Evolutionary conservation across 1,284 basidiomycete genomes (phyloP).

Genomic region (Caloboletus firmus): DNA sequence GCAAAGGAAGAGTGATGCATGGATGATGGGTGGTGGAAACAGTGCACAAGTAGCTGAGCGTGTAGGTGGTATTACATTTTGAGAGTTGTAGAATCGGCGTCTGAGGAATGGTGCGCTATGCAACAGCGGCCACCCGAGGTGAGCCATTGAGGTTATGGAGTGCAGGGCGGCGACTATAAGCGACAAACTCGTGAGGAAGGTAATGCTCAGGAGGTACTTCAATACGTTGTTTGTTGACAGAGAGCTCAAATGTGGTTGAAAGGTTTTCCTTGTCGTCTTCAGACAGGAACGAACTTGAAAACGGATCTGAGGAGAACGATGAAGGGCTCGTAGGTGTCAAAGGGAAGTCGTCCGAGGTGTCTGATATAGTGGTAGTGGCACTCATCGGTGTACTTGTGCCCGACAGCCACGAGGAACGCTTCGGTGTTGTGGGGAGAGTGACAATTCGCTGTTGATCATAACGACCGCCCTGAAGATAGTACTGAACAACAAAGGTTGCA

Average conservation of each 20-base stretch:
- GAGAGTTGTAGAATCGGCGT: conserved; percentile 36
- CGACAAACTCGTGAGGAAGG: conserved; percentile 75
- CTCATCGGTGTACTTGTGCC: conserved; percentile 69
- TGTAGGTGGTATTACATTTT: conserved; percentile 80
- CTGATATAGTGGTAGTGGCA: conserved; percentile 67
- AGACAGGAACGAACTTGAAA: conserved; percentile 51
- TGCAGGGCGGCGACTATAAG: conserved; percentile 68
- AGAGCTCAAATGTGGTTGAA: conserved; percentile 64
- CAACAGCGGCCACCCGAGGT: conserved; percentile 48
- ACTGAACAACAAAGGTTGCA: conserved; percentile 88
- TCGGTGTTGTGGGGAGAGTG: conserved; percentile 69
- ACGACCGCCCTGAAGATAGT: conserved; percentile 80
- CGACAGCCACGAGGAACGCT: conserved; percentile 51
- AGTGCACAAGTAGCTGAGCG: conserved; percentile 54
- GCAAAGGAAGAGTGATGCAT: conserved; percentile 72
- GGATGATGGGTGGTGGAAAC: conserved; percentile 68
- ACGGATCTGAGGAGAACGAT: conserved; percentile 52
- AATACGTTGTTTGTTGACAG: conserved; percentile 65
- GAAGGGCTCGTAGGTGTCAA: conserved; percentile 72
- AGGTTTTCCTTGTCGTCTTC: conserved; percentile 80
- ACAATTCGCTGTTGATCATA: conserved; percentile 54
- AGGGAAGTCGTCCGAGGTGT: conserved; percentile 78
- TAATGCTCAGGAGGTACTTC: conserved; percentile 71
- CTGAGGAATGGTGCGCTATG: conserved; percentile 41
- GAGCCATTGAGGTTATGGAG: conserved; percentile 63